Evolutionary conservation across 257 asterid species (phyloP), one percentile per base, ranked within the genome.

Genomic region (Solanum medicagineum): DNA sequence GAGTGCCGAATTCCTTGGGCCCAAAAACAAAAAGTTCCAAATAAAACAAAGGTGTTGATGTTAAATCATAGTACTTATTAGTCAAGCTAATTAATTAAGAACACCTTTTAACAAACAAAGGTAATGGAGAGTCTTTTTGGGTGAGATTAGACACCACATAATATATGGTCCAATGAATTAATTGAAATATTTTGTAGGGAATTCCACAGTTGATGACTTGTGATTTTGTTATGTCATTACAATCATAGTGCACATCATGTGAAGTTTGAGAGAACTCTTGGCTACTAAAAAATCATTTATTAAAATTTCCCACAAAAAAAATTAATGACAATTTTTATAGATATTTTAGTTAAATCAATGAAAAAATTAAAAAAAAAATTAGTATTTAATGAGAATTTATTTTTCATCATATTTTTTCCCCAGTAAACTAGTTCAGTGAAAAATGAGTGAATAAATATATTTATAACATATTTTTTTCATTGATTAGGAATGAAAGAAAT

Each of bases 141-240:
- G 22, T 75, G 45, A 24, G 82, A 75, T 75, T 75, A 15, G 82
- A 75, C 45, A 75, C 82, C 62, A 75, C 82, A 49, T n/a, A 14
- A 40, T 42, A 54, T 15, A 75, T 56, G 20, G 15, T 49, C 9
- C 59, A 49, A 49, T 49, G 42, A 49, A 49, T 49, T 49, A 49
- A 75, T 10, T 49, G 82, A 49, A 14, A 29, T 29, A 66, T 29
- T 66, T 65, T 13, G 11, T 36, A 14, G 74, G 74, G 20, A 75
- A 75, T 75, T 69, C 0, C 8, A 69, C 51, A 36, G 77, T 68
- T 68, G 10, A 8, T 36, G 26, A 69, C 51, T 36, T 36, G 77
- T 36, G 51, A 69, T 68, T 69, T 68, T 69, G 12, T 17, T 16
- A n/a, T 66, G 74, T 14, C 74, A 20, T 66, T 66, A 7, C n/a